Percentiles rank a stretch among this genome's conserved stretches.
Evolutionary conservation across 179 eudicot species (phyloP).

Genomic region (Silene vulgaris): DNA sequence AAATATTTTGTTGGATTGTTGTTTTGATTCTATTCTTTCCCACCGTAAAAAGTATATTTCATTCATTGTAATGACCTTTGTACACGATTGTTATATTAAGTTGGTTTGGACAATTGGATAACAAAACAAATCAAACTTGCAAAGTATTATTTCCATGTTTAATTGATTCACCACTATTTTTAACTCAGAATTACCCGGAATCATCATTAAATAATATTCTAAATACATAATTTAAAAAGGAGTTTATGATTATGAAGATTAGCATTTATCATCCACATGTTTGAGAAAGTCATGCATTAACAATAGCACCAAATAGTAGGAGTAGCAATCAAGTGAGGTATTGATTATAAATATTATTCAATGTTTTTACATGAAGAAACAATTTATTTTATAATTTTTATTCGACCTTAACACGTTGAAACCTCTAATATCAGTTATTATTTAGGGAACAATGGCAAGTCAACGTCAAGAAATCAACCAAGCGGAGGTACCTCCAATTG

Average conservation of each 20-base stretch:
- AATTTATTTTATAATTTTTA: neutral
- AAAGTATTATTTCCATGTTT: neutral
- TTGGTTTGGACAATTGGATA: too few species aligned
- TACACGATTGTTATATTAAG: neutral
- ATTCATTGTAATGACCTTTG: too few species aligned
- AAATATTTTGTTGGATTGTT: too few species aligned
- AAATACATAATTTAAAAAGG: neutral
- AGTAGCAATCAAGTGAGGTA: neutral
- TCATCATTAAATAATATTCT: neutral
- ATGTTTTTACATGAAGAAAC: neutral
- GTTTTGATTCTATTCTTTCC: too few species aligned
- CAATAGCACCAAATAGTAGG: slow-evolving; percentile 14
- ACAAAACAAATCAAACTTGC: too few species aligned
- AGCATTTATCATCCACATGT: neutral
- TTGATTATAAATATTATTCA: slow-evolving; percentile 12
- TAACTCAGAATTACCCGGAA: neutral
- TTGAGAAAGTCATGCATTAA: slow-evolving; percentile 23
- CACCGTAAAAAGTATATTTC: too few species aligned
- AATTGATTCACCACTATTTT: neutral
- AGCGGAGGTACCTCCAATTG: slow-evolving; percentile 19
- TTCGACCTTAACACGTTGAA: neutral
- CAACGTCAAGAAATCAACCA: slow-evolving; percentile 21
- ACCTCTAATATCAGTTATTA: neutral
- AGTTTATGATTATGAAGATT: slow-evolving; percentile 1
- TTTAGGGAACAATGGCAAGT: slow-evolving; percentile 29